phyloP scores from a whole-genome alignment of 805 yeast species.

The Schwanniomyces vanrijiae region DNA sequence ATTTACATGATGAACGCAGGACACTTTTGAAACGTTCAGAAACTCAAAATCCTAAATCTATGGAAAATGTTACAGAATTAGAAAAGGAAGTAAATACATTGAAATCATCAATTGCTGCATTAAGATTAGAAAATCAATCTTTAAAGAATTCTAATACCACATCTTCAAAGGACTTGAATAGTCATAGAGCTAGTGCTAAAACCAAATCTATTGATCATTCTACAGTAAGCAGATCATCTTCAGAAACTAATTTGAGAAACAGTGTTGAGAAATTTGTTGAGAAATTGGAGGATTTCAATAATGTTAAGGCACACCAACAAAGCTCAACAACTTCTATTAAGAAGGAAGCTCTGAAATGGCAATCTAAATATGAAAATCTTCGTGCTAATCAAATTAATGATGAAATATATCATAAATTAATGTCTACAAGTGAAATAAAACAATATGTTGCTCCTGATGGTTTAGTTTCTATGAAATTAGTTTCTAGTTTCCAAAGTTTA shows the following conservation, averaged over 20 bases:
- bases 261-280: slow-evolving; percentile 22
- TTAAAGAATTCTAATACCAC: slow-evolving; percentile 22
- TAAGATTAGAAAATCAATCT: slow-evolving; percentile 38
- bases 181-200: not conserved
- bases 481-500: slow-evolving; percentile 47
- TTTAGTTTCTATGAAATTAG: slow-evolving; percentile 43
- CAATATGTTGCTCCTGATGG: slow-evolving; percentile 40
- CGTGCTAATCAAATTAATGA: slow-evolving; percentile 31
- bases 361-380: slow-evolving; percentile 49
- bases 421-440: slow-evolving; percentile 24
- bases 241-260: slow-evolving; percentile 2
- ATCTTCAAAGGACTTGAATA: slow-evolving; percentile 8
- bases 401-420: slow-evolving; percentile 16
- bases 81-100: slow-evolving; percentile 26
- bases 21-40: not conserved
- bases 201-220: slow-evolving; percentile 3
- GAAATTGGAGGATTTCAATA: slow-evolving; percentile 26
- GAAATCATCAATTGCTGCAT: slow-evolving; percentile 30
- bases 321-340: slow-evolving; percentile 10
- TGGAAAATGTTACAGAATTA: slow-evolving; percentile 4
- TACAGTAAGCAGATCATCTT: not conserved
- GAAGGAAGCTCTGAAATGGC: slow-evolving; percentile 47
- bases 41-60: not conserved
- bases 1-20: slow-evolving; percentile 15
- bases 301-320: slow-evolving; percentile 9